Evolutionary conservation across 2,329 filamentous ascomycete genomes (phyloP).

Genomic region (Penicillium brasilianum): DNA sequence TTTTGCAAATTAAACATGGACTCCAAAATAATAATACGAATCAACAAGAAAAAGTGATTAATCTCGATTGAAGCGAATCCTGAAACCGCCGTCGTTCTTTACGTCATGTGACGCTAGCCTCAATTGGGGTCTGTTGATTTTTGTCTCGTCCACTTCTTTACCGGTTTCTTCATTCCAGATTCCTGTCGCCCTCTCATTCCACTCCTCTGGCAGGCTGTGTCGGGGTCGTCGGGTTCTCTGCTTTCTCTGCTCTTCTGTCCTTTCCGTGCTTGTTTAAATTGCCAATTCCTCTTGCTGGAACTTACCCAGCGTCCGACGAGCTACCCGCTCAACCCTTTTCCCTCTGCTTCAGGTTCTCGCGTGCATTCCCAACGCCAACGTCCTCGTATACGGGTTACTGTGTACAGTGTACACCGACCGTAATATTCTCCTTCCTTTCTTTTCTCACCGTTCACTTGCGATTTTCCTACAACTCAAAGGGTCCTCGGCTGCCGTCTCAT

Average conservation of each 20-base stretch:
- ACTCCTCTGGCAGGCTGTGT: conserved; percentile 25
- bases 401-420: conserved; percentile 9
- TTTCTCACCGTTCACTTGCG: neutral
- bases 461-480: conserved; percentile 2
- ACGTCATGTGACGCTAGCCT: conserved; percentile 28
- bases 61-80: conserved; percentile 6
- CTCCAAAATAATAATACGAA: neutral
- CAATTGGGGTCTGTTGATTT: conserved; percentile 25
- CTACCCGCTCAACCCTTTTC: conserved; percentile 14
- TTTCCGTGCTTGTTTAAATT: conserved; percentile 16
- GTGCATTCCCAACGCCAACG: conserved; percentile 4
- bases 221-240: conserved; percentile 10
- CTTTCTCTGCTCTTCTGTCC: conserved; percentile 6
- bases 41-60: neutral
- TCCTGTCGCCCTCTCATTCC: conserved; percentile 17
- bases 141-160: conserved; percentile 19
- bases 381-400: neutral
- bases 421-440: neutral
- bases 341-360: neutral
- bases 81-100: conserved; percentile 22
- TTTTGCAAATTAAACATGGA: neutral
- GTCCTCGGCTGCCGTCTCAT: conserved; percentile 9
- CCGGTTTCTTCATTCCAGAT: conserved; percentile 7
- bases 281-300: conserved; percentile 17
- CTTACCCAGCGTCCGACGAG: conserved; percentile 10